Percentiles rank a stretch among this genome's conserved stretches.
phyloP scores from a whole-genome alignment of 78 protist genomes.

The Monosiga brevicollis region DNA sequence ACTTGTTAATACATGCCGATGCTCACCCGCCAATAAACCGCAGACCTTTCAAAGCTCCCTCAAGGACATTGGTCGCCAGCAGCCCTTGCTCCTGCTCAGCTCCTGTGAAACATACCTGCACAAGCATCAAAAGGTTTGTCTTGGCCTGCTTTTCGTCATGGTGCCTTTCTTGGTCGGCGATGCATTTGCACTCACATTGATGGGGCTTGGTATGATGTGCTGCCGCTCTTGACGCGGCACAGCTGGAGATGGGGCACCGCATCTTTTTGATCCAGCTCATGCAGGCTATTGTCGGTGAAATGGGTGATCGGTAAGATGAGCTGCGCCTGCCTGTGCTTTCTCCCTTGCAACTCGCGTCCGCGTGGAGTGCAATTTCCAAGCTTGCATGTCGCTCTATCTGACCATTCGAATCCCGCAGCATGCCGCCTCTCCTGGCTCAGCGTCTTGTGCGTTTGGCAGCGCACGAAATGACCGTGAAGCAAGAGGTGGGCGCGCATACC shows the following conservation, averaged over 20 bases:
- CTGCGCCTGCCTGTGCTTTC: too few relatives aligned
- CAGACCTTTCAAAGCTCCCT: background rate
- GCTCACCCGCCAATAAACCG: background rate
- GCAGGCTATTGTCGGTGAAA: conserved; percentile 45
- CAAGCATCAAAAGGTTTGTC: conserved; percentile 8
- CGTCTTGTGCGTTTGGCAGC: too few relatives aligned
- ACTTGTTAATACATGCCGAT: background rate
- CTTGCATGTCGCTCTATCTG: too few relatives aligned
- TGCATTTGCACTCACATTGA: background rate
- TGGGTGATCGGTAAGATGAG: too few relatives aligned
- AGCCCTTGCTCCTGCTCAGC: conserved; percentile 20
- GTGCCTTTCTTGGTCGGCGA: background rate
- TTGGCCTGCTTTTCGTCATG: too few relatives aligned
- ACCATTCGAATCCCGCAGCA: too few relatives aligned
- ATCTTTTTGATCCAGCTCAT: conserved; percentile 52
- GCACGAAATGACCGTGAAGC: too few relatives aligned
- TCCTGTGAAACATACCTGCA: background rate
- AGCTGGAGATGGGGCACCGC: background rate
- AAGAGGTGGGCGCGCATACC: too few relatives aligned
- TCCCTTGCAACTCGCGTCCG: too few relatives aligned
- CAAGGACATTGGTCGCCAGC: conserved; percentile 10
- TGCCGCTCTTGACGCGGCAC: background rate
- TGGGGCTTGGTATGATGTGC: background rate
- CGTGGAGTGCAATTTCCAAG: too few relatives aligned
- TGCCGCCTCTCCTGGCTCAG: too few relatives aligned